These are phyloP conservation scores for Aspergillus pseudoglaucus DNA, from an alignment of 2,329 filamentous ascomycete species.

Conservation along the genomic window DNA sequence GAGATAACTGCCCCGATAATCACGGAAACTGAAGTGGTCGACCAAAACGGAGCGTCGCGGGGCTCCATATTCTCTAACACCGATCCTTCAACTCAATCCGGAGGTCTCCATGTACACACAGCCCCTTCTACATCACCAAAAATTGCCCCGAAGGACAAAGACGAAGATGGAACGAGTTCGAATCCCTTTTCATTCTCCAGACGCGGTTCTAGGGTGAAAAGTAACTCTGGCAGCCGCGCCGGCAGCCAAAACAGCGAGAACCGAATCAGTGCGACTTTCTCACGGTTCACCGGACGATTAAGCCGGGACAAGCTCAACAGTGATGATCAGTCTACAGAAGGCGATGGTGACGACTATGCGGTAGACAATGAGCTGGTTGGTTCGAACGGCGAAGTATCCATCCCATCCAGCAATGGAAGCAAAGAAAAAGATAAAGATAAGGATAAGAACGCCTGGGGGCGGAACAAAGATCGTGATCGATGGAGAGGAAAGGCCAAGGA, in stretches of 20 bases:
- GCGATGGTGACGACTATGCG: constrained; percentile 19
- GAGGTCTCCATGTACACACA: constrained; percentile 14
- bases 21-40: constrained; percentile 10
- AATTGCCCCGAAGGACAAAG: constrained; percentile 20
- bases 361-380: constrained; percentile 14
- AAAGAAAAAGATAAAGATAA: constrained; percentile 17
- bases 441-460: constrained; percentile 16
- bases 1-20: constrained; percentile 29
- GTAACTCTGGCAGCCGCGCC: constrained; percentile 29
- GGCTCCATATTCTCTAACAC: constrained; percentile 24
- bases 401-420: constrained; percentile 2
- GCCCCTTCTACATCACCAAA: constrained; percentile 19
- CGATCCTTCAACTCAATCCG: constrained; percentile 6
- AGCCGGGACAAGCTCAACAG: constrained; percentile 25
- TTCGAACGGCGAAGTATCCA: constrained; percentile 10
- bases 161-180: constrained; percentile 5
- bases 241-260: constrained; percentile 32
- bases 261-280: constrained; percentile 29
- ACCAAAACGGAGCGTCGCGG: constrained; percentile 15
- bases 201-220: constrained; percentile 24
- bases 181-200: constrained; percentile 22
- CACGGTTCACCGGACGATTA: constrained; percentile 26
- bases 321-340: constrained; percentile 18
- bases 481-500: constrained; percentile 22
- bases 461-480: constrained; percentile 14